Base-by-base conservation (phyloP, 768 basidiomycete genomes). In the Coprinopsis sp. region DNA sequence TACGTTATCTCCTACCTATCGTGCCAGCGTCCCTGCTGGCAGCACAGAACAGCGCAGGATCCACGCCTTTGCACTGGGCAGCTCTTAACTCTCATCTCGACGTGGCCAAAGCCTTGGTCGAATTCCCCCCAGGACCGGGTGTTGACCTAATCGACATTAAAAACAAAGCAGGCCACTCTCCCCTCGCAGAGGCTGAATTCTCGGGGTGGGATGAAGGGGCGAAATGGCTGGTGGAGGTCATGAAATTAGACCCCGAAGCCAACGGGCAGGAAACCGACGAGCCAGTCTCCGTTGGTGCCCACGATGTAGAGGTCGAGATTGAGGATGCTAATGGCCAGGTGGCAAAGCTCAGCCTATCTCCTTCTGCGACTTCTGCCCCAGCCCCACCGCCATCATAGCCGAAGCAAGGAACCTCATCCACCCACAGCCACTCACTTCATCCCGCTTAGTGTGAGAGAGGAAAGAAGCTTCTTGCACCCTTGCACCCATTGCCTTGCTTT, bases 41-140 rank as follows among this genome's bases (percentile, higher is more conserved):
- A 2, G 67, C 71, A 1, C 77, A 77, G 49, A 97, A 96, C 59
- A 62, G 62, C 23, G 74, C 87, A 0, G 74, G 81, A 42, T 94
- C 93, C 21, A 94, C 89, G 2, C 76, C 94, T 6, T 66, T 96
- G 5, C 94, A 97, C 58, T 96, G 93, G 93, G 92, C 93, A 0
- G 80, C 87, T 2, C 63, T 92, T 31, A 97, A 96, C 62, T 69
- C 76, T 2, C 93, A 94, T 54, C 76, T 95, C 3, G 59, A 64
- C 6, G 60, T 82, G 37, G 73, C 76, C 1, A 73, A 82, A 60
- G 71, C 68, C 28, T 77, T 91, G 24, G 77, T 91, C 10, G 63
- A 71, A 42, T 74, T 72, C 53, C 66, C 76, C 0, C 57, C 54
- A 18, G 84, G 84, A 0, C 81, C 82, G 1, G 81, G 91, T 1